Evolutionary conservation across 2,329 filamentous ascomycete species (phyloP).

Genomic region (Hymenoscyphus salicellus): DNA sequence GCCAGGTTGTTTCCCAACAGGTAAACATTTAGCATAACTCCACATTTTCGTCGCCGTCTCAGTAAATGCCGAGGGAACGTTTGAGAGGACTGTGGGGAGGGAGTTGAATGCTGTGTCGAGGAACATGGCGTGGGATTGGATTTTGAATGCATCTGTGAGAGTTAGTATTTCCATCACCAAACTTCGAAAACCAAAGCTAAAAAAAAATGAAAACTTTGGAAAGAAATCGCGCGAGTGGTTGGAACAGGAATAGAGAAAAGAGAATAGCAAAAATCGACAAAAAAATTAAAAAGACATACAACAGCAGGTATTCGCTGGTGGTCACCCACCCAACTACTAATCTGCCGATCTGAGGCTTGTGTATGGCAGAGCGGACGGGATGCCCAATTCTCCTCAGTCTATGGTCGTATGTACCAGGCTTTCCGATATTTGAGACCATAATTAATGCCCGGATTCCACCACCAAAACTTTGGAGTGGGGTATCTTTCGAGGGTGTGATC

Average conservation of each 20-base stretch:
- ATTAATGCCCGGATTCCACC: neutral
- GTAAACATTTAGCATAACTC: conserved; percentile 60
- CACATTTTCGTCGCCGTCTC: conserved; percentile 77
- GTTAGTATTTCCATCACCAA: neutral
- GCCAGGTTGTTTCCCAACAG: conserved; percentile 53
- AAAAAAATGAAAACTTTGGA: conserved; percentile 1
- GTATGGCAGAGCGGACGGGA: conserved; percentile 33
- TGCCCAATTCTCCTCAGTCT: conserved; percentile 28
- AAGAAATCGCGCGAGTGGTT: neutral
- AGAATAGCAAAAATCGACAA: conserved; percentile 1
- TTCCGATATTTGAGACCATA: neutral
- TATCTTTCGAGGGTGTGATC: neutral
- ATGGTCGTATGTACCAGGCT: conserved; percentile 13
- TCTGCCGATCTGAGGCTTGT: conserved; percentile 30
- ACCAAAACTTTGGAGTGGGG: neutral
- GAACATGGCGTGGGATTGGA: conserved; percentile 81
- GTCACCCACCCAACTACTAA: conserved; percentile 31
- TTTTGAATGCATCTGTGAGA: conserved; percentile 65
- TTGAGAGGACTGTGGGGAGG: conserved; percentile 63
- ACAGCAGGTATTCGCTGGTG: conserved; percentile 33
- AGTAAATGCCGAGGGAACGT: conserved; percentile 69
- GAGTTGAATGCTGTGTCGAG: conserved; percentile 79
- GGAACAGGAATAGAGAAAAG: neutral
- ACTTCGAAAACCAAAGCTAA: conserved; percentile 10
- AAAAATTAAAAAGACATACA: conserved; percentile 29